Percentiles rank a stretch among this genome's conserved stretches.
phyloP scores from a whole-genome alignment of 768 basidiomycete genomes.

The Podaxis sp. region DNA sequence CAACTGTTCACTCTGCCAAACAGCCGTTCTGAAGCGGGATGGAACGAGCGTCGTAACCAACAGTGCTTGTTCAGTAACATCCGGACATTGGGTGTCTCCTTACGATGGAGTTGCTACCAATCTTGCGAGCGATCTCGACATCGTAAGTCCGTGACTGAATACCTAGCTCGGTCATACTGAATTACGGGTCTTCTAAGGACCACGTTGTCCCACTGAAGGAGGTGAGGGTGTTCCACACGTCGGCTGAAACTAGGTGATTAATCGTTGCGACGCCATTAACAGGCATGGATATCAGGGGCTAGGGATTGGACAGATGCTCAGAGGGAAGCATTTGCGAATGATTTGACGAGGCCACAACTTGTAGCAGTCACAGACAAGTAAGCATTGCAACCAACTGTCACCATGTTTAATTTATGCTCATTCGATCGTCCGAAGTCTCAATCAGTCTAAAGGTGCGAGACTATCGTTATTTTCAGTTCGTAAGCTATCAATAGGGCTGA shows the following conservation, averaged over 20 bases:
- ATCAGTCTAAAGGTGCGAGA: constrained; percentile 44
- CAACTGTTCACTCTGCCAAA: background rate
- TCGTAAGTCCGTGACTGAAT: constrained; percentile 32
- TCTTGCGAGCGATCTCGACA: constrained; percentile 48
- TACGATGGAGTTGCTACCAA: constrained; percentile 49
- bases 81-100: constrained; percentile 51
- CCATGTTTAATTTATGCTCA: background rate
- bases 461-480: constrained; percentile 4
- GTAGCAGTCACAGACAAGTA: constrained; percentile 46
- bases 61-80: constrained; percentile 41
- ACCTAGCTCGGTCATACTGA: background rate
- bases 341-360: constrained; percentile 54
- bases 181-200: constrained; percentile 32
- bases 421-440: constrained; percentile 30
- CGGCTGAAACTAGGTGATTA: background rate
- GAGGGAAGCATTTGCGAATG: constrained; percentile 54
- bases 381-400: constrained; percentile 12
- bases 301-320: constrained; percentile 48
- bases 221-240: constrained; percentile 22
- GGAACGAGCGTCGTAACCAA: constrained; percentile 43
- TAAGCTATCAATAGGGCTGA: background rate
- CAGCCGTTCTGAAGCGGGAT: constrained; percentile 46
- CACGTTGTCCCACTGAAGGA: constrained; percentile 57
- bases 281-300: constrained; percentile 60
- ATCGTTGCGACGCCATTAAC: background rate